phyloP scores from a whole-genome alignment of 2,329 filamentous ascomycete genomes.

The Ceratocystis huliohia region DNA sequence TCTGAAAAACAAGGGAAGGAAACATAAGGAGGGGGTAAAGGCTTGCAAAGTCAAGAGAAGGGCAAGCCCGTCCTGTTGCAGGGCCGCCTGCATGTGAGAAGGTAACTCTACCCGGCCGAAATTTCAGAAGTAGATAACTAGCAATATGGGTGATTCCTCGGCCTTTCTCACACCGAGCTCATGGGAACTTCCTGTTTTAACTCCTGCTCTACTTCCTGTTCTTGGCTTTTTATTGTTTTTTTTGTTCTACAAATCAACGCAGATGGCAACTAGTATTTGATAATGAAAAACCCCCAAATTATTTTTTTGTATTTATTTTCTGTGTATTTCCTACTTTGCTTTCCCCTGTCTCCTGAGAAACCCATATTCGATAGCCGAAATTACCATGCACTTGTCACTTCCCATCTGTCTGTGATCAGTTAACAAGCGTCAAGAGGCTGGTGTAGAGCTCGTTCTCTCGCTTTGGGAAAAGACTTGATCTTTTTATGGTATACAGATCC shows the following conservation, averaged over 20 bases:
- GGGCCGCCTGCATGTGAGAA: not conserved
- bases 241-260: no score
- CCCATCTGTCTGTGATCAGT: not conserved
- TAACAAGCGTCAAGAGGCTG: not conserved
- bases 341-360: not conserved
- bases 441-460: not conserved
- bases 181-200: no score
- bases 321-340: no score
- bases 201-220: no score
- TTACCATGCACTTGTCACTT: slow-evolving; percentile 5
- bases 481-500: not conserved
- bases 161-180: not conserved
- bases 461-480: not conserved
- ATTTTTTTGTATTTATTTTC: not conserved
- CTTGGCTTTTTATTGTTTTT: no score
- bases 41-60: no score
- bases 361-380: not conserved
- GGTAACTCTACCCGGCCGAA: not conserved
- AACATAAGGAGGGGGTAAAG: no score
- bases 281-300: not conserved
- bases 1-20: no score
- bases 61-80: no score
- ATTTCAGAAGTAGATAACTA: not conserved
- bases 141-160: not conserved
- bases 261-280: not conserved